These are phyloP conservation scores for Serendipita indica DNA, from an alignment of 768 basidiomycete species.

Conservation along the genomic window DNA sequence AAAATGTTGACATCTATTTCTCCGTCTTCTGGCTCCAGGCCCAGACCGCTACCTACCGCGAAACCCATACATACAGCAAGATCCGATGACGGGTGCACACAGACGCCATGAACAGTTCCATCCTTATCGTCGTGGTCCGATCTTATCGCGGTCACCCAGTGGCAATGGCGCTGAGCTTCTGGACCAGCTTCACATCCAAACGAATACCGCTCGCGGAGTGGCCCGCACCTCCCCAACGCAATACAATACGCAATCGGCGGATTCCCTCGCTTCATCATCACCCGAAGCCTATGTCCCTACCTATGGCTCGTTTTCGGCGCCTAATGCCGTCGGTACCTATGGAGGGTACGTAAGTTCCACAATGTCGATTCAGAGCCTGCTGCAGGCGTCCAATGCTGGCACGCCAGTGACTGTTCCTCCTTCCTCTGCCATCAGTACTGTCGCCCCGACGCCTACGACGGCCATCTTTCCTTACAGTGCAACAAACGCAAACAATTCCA, in stretches of 20 bases:
- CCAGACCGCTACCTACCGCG: neutral
- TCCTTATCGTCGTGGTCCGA: neutral
- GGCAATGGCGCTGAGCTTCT: neutral
- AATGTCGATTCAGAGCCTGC: conserved; percentile 5
- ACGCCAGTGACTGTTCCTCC: neutral
- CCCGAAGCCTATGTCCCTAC: neutral
- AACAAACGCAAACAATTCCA: neutral
- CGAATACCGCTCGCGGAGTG: neutral
- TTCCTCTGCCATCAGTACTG: neutral
- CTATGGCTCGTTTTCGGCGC: neutral
- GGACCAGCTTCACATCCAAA: neutral
- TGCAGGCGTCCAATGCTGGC: neutral
- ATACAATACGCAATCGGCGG: neutral
- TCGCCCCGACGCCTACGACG: neutral
- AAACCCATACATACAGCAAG: neutral
- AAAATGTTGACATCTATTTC: neutral
- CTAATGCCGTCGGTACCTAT: neutral
- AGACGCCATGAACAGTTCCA: neutral
- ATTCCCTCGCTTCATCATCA: neutral
- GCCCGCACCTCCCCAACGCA: conserved; percentile 2
- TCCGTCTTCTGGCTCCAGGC: neutral
- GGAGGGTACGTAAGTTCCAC: neutral
- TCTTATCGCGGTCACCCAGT: neutral
- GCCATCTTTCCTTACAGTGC: neutral
- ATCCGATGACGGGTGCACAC: neutral